Evolutionary conservation across 169 alveolate species (phyloP), one percentile per base, ranked within the genome.

Genomic region (Cryptosporidium viatorum): DNA sequence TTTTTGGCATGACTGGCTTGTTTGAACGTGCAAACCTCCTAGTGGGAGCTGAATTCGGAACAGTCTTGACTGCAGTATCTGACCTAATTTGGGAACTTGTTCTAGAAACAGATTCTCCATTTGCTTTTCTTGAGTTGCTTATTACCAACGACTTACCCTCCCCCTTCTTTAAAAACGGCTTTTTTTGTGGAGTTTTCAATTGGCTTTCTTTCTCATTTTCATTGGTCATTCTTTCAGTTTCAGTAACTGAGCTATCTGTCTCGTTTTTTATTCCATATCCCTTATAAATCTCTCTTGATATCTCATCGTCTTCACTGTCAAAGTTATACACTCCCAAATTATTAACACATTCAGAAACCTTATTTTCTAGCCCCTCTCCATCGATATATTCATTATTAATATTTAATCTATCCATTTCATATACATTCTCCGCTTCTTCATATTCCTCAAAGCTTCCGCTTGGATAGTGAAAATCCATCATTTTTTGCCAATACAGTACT

Each of bases 61-160:
- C 29, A 23, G 18, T 8, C 67, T 26, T 55, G 0, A 12, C 29
- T 3, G 67, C 14, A 1, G 29, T 2, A 26, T 10, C 3, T 1
- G 10, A 7, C 67, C 14, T 26, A 8, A 26, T 21, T 55, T 55
- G 67, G 14, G 35, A 33, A 37, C 71, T 29, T 65, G 23, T 65
- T 37, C 29, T 37, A 2, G 23, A 10, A 41, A 9, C 8, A 37
- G 71, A 33, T 6, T 80, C 59, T 41, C 51, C 35, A 60, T 60
- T 21, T n/a, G 39, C 50, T 16, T 80, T 80, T 41, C 89, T 80
- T 16, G 89, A 62, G 70, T 80, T 80, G n/a, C 89, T 80, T 26
- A 80, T 80, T 29, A 80, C 89, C 43, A 80, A 48, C 7, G 89
- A 80, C 45, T 80, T 80, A 14, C 89, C 89, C 23, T 80, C 80